Conservation (phyloP, 495 filamentous ascomycete species). For the Apodospora peruviana region DNA sequence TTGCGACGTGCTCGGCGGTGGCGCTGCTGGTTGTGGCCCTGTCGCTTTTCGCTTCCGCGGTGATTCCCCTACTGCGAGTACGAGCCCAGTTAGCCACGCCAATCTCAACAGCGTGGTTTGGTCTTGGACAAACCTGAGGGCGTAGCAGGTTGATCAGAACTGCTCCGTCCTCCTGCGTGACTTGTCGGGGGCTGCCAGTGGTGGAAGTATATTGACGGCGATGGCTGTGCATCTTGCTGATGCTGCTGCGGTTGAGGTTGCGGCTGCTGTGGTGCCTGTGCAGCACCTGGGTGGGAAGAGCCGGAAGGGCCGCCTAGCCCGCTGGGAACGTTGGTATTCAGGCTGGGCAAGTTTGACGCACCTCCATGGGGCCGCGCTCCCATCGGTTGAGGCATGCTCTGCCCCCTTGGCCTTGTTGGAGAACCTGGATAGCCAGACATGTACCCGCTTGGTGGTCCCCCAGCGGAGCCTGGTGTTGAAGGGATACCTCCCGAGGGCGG, state of each 20-base stretch:
- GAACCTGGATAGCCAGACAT: constrained; percentile 31
- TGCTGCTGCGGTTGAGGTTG: constrained; percentile 12
- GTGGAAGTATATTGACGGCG: constrained; percentile 80
- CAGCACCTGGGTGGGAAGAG: constrained; percentile 25
- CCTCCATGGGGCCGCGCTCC: constrained; percentile 13
- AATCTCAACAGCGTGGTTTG: constrained; percentile 46
- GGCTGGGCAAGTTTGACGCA: constrained; percentile 20
- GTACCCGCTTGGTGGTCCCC: constrained; percentile 31
- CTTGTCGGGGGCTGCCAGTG: constrained; percentile 80
- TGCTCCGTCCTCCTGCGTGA: constrained; percentile 44
- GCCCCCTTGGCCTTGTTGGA: constrained; percentile 35
- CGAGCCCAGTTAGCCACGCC: constrained; percentile 43
- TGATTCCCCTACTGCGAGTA: constrained; percentile 51
- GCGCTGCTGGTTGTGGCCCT: constrained; percentile 53
- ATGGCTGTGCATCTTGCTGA: constrained; percentile 39
- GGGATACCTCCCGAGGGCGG: constrained; percentile 35
- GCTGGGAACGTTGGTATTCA: constrained; percentile 28
- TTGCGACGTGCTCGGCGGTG: constrained; percentile 46
- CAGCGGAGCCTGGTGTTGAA: constrained; percentile 39
- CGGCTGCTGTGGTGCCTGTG: constrained; percentile 25
- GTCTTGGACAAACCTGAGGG: constrained; percentile 62
- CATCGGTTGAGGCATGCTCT: constrained; percentile 31
- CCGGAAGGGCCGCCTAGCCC: constrained; percentile 15
- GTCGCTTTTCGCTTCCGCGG: constrained; percentile 71
- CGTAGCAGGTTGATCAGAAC: constrained; percentile 56